These are phyloP conservation scores for Athelia sp. DNA, from an alignment of 1,284 basidiomycete genomes.

Conservation along the genomic window DNA sequence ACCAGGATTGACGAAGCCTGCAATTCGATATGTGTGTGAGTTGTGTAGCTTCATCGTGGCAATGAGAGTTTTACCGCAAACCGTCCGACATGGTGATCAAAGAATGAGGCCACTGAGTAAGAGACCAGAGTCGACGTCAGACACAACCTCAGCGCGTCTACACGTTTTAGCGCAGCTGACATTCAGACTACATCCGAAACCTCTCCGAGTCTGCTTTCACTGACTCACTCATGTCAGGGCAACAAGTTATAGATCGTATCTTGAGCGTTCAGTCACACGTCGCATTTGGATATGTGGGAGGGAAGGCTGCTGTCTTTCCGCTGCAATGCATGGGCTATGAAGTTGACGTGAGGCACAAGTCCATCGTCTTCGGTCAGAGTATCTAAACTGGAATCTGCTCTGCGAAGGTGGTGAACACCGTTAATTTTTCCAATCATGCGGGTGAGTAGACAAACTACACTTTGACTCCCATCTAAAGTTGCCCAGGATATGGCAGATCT, in stretches of 20 bases:
- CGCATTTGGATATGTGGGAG: constrained; percentile 92
- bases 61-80: constrained; percentile 23
- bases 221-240: background rate
- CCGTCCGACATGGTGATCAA: constrained; percentile 30
- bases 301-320: constrained; percentile 93
- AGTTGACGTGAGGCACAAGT: constrained; percentile 67
- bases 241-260: constrained; percentile 36
- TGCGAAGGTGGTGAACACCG: constrained; percentile 87
- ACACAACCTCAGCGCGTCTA: background rate
- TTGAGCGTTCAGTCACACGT: constrained; percentile 92
- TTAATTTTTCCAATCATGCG: constrained; percentile 93
- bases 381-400: constrained; percentile 10
- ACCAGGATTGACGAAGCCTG: constrained; percentile 75
- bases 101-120: background rate
- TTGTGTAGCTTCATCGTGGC: background rate
- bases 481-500: constrained; percentile 68
- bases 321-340: constrained; percentile 94
- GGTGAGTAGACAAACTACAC: constrained; percentile 43
- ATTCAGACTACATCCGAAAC: background rate
- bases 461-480: background rate
- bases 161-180: background rate
- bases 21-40: constrained; percentile 1
- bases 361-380: background rate
- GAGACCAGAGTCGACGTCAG: background rate
- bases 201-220: background rate